Conservation (phyloP, 176 grass and related monocot species). For the Oryza glumipatula region DNA sequence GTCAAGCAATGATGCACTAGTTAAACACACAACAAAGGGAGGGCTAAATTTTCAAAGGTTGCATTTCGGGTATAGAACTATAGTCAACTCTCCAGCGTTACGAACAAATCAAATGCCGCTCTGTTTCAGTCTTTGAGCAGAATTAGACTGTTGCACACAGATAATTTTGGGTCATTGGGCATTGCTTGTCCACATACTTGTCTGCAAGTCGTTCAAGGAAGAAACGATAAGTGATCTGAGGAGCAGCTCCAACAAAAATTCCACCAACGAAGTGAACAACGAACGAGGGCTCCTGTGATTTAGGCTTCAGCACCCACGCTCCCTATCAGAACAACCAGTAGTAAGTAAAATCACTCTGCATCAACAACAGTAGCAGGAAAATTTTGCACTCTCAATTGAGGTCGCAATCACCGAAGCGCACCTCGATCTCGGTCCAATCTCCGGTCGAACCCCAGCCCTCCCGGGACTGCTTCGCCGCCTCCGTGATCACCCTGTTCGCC, state of each 20-base stretch:
- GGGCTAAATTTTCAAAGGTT: background rate
- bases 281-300: conserved; percentile 52
- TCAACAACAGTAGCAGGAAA: background rate
- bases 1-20: background rate
- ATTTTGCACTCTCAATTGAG: background rate
- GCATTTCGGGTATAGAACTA: background rate
- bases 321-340: conserved; percentile 57
- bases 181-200: conserved; percentile 52
- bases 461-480: conserved; percentile 78
- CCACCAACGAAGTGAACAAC: conserved; percentile 89
- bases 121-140: background rate
- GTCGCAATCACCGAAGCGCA: conserved; percentile 29
- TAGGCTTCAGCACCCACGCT: conserved; percentile 83
- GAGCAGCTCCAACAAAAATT: conserved; percentile 93
- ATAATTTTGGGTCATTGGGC: conserved; percentile 8
- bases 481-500: conserved; percentile 82
- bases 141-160: background rate
- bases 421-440: conserved; percentile 96
- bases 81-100: background rate
- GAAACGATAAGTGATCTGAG: conserved; percentile 88
- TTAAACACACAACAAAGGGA: conserved; percentile 6
- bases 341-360: background rate
- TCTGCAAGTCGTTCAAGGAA: conserved; percentile 85
- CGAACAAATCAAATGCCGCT: background rate
- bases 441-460: conserved; percentile 63